Percentiles rank a stretch among this genome's conserved stretches.
These are phyloP conservation scores for Berberis thunbergii DNA, from an alignment of 164 flowering plant genomes.

Conservation along the genomic window DNA sequence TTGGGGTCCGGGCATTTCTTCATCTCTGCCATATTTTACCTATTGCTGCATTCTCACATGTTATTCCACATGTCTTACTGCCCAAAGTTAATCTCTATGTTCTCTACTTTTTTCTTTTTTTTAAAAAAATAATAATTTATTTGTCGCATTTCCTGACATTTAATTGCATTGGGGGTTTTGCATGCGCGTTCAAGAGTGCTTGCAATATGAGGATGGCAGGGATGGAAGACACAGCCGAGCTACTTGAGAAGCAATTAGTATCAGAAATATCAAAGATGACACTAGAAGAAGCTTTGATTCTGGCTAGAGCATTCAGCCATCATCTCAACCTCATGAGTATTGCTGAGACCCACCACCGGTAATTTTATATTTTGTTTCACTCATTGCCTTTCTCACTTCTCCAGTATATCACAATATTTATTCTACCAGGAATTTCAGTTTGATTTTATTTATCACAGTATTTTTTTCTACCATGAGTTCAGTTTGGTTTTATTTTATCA, in stretches of 20 bases:
- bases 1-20: no score
- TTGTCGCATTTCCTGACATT: background rate
- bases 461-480: background rate
- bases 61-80: no score
- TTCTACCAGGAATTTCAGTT: background rate
- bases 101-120: background rate
- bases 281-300: constrained; percentile 65
- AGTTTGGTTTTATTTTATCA: constrained; percentile 2
- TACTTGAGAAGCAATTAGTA: constrained; percentile 69
- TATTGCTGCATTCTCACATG: no score
- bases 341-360: constrained; percentile 95
- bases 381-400: no score
- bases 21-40: no score
- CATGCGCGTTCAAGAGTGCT: constrained; percentile 44
- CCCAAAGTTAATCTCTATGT: no score
- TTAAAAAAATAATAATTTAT: background rate
- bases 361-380: constrained; percentile 4
- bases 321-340: constrained; percentile 73
- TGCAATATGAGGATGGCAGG: constrained; percentile 72
- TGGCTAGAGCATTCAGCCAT: constrained; percentile 85
- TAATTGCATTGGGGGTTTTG: background rate
- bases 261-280: constrained; percentile 72
- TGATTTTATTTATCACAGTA: background rate
- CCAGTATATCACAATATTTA: no score
- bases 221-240: constrained; percentile 61